A percentile compares a stretch with the other conserved stretches of the same genome.
phyloP scores from a whole-genome alignment of 345 rosid species.

The Brassica rapa region DNA sequence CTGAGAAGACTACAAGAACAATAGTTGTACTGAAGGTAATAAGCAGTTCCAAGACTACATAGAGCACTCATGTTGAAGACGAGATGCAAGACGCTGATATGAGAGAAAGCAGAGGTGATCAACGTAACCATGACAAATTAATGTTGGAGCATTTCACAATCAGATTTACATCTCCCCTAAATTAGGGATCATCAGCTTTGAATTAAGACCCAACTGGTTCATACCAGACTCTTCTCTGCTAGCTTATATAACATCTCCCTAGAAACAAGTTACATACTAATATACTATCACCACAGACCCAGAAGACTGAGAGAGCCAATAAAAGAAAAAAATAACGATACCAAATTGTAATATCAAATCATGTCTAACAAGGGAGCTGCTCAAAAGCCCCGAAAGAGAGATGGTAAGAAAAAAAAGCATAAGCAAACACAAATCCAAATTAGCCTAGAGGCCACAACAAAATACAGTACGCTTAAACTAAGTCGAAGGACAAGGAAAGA shows the following conservation, averaged over 20 bases:
- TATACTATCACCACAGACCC: neutral
- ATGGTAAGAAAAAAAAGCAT: neutral
- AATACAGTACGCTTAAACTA: neutral
- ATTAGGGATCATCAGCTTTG: neutral
- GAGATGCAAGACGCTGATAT: conserved; percentile 87
- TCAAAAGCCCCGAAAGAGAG: neutral
- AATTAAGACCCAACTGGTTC: neutral
- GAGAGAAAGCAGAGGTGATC: conserved; percentile 62
- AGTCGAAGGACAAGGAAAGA: neutral
- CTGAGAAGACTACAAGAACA: conserved; percentile 51
- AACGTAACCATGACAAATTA: neutral
- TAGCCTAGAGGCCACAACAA: neutral
- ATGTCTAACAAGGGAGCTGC: neutral
- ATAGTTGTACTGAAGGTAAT: no score
- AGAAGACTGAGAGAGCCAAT: neutral
- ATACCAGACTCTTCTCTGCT: neutral
- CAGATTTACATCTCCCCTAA: no score
- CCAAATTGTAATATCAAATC: conserved; percentile 1
- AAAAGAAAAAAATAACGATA: neutral
- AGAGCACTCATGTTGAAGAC: conserved; percentile 97
- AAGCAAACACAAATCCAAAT: neutral
- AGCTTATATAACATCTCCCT: neutral
- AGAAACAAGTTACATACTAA: neutral
- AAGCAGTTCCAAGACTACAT: conserved; percentile 77
- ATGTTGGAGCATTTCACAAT: no score